Conservation (phyloP, 164 flowering plant genomes). For the Vitis labrusca region DNA sequence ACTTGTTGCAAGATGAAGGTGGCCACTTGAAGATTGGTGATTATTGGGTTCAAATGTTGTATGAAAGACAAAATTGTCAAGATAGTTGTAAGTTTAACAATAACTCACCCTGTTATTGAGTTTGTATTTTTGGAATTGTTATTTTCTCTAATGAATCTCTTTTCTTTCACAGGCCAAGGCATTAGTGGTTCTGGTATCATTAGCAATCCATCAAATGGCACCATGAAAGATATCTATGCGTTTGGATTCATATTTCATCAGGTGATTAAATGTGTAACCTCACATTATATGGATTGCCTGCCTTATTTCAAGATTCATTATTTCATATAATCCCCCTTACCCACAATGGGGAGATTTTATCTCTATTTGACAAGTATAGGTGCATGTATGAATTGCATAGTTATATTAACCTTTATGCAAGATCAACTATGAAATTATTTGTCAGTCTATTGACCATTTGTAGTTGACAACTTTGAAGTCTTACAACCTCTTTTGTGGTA, state of each 20-base stretch:
- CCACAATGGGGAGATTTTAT: background rate
- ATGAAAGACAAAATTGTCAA: conserved; percentile 32
- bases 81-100: conserved; percentile 20
- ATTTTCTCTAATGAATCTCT: background rate
- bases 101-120: background rate
- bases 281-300: background rate
- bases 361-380: background rate
- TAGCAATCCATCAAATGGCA: conserved; percentile 21
- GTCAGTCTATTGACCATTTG: too few species aligned
- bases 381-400: background rate
- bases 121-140: background rate
- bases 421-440: too few species aligned
- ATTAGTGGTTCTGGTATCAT: conserved; percentile 11
- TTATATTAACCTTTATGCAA: background rate
- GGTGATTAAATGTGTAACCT: conserved; percentile 24
- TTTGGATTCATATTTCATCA: conserved; percentile 47
- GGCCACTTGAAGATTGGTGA: conserved; percentile 68
- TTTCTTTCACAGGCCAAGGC: conserved; percentile 29
- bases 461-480: too few species aligned
- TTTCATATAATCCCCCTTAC: background rate
- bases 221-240: conserved; percentile 37
- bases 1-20: conserved; percentile 57
- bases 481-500: too few species aligned
- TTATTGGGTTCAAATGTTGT: conserved; percentile 66
- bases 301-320: background rate